Base-by-base conservation (phyloP, 257 asterid species). In the Capsicum chinense region DNA sequence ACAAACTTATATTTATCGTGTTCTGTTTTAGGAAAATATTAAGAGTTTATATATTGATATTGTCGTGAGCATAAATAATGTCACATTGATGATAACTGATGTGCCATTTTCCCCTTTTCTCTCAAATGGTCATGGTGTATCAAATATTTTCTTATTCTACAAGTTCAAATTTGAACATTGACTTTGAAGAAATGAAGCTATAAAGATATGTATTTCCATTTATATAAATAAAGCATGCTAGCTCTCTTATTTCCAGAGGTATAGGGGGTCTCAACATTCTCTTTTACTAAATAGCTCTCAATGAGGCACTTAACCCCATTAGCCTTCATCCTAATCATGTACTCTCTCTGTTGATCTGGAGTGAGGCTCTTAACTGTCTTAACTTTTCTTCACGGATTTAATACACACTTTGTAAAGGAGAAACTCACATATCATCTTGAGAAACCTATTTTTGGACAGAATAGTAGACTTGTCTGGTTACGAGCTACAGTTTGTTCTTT, bases 251-350 rank as follows among this genome's bases (percentile, higher is more conserved):
- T 74, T 50, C 16, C 44, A 74, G 9, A 50, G 80, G 44, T 74
- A 4, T 7, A 50, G 56, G 15, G 79, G 6, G 56, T 74, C 60
- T 74, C 59, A 48, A 74, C 15, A 19, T 5, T 26, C 16, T 74
- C 12, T 50, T 50, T 35, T 74, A 74, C 80, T 19, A 50, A 74
- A 44, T 42, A 73, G 60, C 44, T 19, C 59, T 74, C n/a, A 50
- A 2, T 74, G 80, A 74, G 44, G 21, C 56, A 12, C 60, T 39
- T 39, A 2, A 48, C 12, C 57, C 79, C 60, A 73, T 73, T 19
- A 73, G 39, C 10, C 80, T 74, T 74, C 80, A 12, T 50, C 62
- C 60, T 74, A 50, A 50, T 50, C 80, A 74, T 74, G 62, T 74
- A 21, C 60, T 6, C 50, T 13, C 21, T 50, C 14, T 74, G 47